Conservation (phyloP, 2,329 filamentous ascomycete genomes). For the Aspergillus luchuensis region DNA sequence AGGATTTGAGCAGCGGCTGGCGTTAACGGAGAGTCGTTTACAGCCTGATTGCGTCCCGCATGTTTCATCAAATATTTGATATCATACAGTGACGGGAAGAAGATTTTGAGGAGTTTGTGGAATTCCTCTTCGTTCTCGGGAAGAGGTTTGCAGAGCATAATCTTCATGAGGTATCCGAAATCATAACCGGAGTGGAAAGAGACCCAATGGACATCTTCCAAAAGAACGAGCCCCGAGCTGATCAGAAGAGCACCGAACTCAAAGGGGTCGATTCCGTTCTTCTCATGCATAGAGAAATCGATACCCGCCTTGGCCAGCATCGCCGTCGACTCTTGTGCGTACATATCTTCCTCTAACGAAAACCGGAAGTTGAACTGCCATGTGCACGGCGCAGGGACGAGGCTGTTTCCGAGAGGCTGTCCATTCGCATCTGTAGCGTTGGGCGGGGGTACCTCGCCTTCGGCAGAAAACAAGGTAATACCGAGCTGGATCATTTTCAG, state of each 20-base stretch:
- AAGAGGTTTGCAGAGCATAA: conserved; percentile 78
- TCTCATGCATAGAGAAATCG: conserved; percentile 80
- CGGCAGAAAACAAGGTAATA: conserved; percentile 86
- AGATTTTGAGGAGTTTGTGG: conserved; percentile 82
- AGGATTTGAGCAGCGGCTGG: conserved; percentile 71
- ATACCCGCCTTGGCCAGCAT: conserved; percentile 90
- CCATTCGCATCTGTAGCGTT: conserved; percentile 59
- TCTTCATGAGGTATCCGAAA: conserved; percentile 95
- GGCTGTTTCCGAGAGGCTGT: conserved; percentile 54
- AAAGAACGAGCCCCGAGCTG: conserved; percentile 85
- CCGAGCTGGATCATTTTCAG: conserved; percentile 97
- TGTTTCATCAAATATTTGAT: conserved; percentile 97
- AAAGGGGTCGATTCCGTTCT: conserved; percentile 85
- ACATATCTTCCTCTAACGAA: conserved; percentile 94
- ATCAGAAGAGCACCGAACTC: conserved; percentile 89
- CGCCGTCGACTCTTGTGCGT: conserved; percentile 90
- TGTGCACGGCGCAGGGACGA: conserved; percentile 73
- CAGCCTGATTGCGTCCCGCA: conserved; percentile 70
- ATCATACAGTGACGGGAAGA: conserved; percentile 91
- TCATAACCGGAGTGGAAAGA: conserved; percentile 98
- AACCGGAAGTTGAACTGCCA: conserved; percentile 99
- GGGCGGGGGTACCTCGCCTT: conserved; percentile 81
- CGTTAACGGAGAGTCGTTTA: conserved; percentile 65
- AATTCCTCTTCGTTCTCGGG: conserved; percentile 91
- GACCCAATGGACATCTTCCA: conserved; percentile 90